Percentiles rank a stretch among this genome's conserved stretches.
Conservation (phyloP, 2,329 filamentous ascomycete genomes). For the Neofusicoccum cordaticola region DNA sequence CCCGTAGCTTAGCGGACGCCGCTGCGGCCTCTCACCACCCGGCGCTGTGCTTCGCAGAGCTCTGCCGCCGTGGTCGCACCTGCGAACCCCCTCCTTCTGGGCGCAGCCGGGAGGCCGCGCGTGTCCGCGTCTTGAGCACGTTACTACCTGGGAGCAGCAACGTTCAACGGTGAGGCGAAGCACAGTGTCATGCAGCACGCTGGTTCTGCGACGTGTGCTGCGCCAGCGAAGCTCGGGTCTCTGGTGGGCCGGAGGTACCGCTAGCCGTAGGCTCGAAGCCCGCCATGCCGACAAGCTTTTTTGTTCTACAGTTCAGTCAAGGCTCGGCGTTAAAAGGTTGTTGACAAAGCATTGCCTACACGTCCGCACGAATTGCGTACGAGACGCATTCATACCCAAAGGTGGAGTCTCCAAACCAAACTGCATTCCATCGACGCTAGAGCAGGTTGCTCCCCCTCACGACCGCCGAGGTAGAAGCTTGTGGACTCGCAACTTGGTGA, state of each 20-base stretch:
- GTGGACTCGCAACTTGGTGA: neutral
- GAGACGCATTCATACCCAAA: constrained; percentile 4
- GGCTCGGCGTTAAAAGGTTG: neutral
- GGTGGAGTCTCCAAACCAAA: neutral
- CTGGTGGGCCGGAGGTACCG: neutral
- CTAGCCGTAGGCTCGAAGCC: neutral
- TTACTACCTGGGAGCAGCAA: neutral
- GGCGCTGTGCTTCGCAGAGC: neutral
- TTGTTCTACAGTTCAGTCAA: neutral
- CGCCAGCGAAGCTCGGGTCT: neutral
- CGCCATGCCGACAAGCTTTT: constrained; percentile 4
- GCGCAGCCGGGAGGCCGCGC: neutral
- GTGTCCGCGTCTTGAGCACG: neutral
- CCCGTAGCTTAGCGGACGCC: neutral
- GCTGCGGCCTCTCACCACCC: neutral
- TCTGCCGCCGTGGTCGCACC: neutral
- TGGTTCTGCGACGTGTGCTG: neutral
- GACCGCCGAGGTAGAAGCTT: too few species aligned
- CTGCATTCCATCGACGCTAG: too few species aligned
- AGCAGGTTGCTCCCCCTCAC: too few species aligned
- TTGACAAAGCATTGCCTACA: neutral
- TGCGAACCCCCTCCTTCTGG: neutral
- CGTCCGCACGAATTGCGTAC: neutral
- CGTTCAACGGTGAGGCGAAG: neutral
- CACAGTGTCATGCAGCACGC: neutral